Percentiles rank a stretch among this genome's conserved stretches.
Evolutionary conservation across 1,284 basidiomycete species (phyloP).

Genomic region (Rhodotorula sp.): DNA sequence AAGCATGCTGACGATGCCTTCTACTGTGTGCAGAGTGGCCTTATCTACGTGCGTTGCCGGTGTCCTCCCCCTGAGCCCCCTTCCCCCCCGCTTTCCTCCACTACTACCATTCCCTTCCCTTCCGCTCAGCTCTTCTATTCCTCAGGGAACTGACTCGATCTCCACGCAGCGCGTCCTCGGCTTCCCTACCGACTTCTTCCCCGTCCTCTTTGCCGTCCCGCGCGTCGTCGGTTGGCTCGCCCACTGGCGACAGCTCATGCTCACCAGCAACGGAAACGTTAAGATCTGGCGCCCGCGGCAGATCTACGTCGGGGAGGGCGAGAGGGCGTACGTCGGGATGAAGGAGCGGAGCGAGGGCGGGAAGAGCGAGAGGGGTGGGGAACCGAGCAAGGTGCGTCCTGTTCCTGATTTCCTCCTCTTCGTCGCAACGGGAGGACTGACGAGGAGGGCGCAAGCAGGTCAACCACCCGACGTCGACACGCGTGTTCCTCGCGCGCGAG

Average conservation of each 20-base stretch:
- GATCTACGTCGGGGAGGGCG: conserved; percentile 72
- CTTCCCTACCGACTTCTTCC: conserved; percentile 87
- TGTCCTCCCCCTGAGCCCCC: no score
- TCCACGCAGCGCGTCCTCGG: conserved; percentile 55
- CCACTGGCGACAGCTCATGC: conserved; percentile 68
- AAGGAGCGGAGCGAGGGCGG: conserved; percentile 62
- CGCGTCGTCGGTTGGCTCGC: conserved; percentile 58
- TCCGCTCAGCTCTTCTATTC: background rate
- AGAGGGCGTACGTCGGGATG: conserved; percentile 70
- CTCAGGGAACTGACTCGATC: no score
- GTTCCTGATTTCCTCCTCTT: background rate
- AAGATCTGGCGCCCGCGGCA: conserved; percentile 86
- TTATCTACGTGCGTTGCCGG: background rate
- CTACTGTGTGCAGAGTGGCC: background rate
- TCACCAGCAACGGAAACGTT: conserved; percentile 76
- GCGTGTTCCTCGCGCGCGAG: conserved; percentile 37
- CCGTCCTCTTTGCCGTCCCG: conserved; percentile 83
- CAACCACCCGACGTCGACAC: conserved; percentile 39
- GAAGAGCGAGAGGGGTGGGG: conserved; percentile 47
- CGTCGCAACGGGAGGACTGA: background rate
- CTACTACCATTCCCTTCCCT: background rate
- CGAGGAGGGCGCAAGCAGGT: conserved; percentile 12
- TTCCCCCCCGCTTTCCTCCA: background rate
- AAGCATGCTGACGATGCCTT: background rate
- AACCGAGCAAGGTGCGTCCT: conserved; percentile 35